Base-by-base conservation (phyloP, 2,329 filamentous ascomycete genomes). In the Plenodomus biglobosus region DNA sequence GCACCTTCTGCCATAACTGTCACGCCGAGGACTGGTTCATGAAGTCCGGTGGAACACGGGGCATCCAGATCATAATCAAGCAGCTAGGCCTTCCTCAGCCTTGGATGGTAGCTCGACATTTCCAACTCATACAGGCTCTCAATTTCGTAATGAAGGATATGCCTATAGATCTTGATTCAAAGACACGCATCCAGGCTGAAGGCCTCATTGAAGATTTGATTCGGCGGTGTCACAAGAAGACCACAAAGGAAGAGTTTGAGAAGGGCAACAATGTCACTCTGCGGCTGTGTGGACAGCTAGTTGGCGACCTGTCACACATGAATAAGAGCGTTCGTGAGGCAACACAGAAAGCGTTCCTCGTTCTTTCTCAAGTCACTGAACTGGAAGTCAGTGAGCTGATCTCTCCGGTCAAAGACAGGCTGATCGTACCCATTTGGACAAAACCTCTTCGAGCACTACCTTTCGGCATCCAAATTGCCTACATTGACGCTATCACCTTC, bases 1-100 rank as follows among this genome's bases (percentile, higher is more conserved):
- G 85, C 51, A 86, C 85, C 0, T 96, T 97, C 69, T 94, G 90
- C 61, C 94, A 99, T 69, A 91, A 90, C 56, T 99, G 94, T 70
- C 92, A 96, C 62, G 91, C 94, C 62, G 92, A 99, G 69, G 94
- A 99, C 64, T 99, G 95, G 94, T 99, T 96, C 66, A 92, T 92
- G 43, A 99, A 99, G 73, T 88, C 91, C 32, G 94, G 92, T 40
- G 94, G 94, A 34, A 92, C 88, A 44, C 76, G 92, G 17, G 95
- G 95, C 46, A 96, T 99, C 62, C 87, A 89, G 64, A 86, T 95
- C 47, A 76, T 99, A 48, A 85, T 92, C 24, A 92, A 89, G 2
- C 87, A 92, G 59, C 78, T 97, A 46, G 85, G 92, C 44, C 80
- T 99, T 39, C 90, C 90, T 36, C 88, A 95, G 62, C 70, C 77